phyloP scores from a whole-genome alignment of 2,329 filamentous ascomycete species.

The Cytospora paraplurivora region DNA sequence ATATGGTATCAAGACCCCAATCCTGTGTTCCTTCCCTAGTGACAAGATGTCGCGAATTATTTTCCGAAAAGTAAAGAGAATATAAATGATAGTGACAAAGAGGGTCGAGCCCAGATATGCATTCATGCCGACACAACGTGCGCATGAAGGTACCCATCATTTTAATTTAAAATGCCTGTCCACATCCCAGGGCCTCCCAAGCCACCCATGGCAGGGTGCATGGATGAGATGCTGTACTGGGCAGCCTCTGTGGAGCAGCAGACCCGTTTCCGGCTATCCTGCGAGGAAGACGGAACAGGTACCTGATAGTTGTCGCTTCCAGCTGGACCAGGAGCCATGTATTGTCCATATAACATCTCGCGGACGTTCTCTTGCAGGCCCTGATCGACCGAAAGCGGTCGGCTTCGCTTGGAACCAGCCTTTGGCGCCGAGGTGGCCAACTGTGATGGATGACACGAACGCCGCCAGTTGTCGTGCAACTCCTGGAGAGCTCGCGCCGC shows the following conservation, averaged over 20 bases:
- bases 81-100: conserved; percentile 22
- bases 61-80: background rate
- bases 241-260: conserved; percentile 65
- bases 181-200: conserved; percentile 66
- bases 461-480: conserved; percentile 56
- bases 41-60: too few relatives aligned
- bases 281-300: conserved; percentile 45
- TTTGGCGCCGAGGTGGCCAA: conserved; percentile 42
- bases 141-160: conserved; percentile 36
- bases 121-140: background rate
- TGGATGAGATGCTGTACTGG: conserved; percentile 48
- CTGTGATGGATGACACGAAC: conserved; percentile 33
- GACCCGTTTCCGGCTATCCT: conserved; percentile 62
- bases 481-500: conserved; percentile 62
- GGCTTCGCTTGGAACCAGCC: conserved; percentile 59
- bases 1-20: conserved; percentile 26
- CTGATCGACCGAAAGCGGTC: conserved; percentile 59
- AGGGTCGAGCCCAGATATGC: background rate
- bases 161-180: conserved; percentile 63
- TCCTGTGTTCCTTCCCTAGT: conserved; percentile 7
- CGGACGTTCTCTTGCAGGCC: conserved; percentile 69
- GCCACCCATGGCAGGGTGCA: conserved; percentile 53
- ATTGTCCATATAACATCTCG: conserved; percentile 54
- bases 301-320: conserved; percentile 41
- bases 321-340: conserved; percentile 40